Evolutionary conservation across 225 moss, liverwort and hornwort genomes (phyloP).

Genomic region (Pleurozium schreberi): DNA sequence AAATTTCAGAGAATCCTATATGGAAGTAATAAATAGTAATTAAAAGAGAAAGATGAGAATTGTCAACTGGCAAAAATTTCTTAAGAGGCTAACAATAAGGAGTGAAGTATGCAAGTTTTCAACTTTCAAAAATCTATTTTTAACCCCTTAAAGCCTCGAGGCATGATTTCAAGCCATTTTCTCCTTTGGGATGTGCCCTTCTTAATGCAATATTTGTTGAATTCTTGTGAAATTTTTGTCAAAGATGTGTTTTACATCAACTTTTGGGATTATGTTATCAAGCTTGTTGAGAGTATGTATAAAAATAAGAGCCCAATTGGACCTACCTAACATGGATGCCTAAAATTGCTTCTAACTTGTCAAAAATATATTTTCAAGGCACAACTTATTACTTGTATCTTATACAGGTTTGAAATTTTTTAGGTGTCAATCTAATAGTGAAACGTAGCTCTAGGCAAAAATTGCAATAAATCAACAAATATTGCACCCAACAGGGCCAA

Average conservation of each 20-base stretch:
- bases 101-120: background rate
- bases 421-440: too few species aligned
- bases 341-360: too few species aligned
- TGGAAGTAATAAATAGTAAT: background rate
- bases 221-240: background rate
- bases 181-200: rapidly evolving
- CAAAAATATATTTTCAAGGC: too few species aligned
- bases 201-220: rapidly evolving
- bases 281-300: too few species aligned
- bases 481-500: rapidly evolving
- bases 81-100: rapidly evolving
- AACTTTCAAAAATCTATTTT: rapidly evolving
- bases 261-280: too few species aligned
- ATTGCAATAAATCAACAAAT: background rate
- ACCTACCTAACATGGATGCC: too few species aligned
- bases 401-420: too few species aligned
- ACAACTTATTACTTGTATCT: too few species aligned
- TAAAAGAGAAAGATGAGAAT: background rate
- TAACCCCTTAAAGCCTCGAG: background rate
- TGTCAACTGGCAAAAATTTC: rapidly evolving
- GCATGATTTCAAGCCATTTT: background rate
- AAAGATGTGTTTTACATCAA: background rate
- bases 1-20: background rate
- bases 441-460: too few species aligned
- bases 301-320: too few species aligned